Percentiles rank a stretch among this genome's conserved stretches.
phyloP scores from a whole-genome alignment of 805 yeast genomes.

The Candida wancherniae region DNA sequence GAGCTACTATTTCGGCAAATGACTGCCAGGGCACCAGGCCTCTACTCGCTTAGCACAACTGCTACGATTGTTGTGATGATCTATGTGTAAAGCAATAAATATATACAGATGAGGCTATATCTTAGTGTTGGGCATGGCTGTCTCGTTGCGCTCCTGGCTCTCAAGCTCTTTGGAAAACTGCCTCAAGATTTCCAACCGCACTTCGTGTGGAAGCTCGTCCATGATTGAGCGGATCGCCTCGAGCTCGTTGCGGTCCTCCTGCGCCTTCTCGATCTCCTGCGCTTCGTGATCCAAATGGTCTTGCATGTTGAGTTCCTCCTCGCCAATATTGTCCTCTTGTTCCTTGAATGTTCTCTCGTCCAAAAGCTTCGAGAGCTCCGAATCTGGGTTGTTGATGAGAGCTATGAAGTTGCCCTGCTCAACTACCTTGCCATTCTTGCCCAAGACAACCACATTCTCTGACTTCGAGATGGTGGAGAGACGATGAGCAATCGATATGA shows the following conservation, averaged over 20 bases:
- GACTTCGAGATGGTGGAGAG: constrained; percentile 43
- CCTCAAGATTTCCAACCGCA: constrained; percentile 24
- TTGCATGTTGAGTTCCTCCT: constrained; percentile 23
- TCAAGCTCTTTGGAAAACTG: constrained; percentile 23
- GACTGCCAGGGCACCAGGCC: no score
- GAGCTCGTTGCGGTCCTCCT: constrained; percentile 14
- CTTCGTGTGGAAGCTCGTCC: constrained; percentile 34
- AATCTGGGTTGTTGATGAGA: constrained; percentile 36
- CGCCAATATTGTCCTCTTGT: constrained; percentile 19
- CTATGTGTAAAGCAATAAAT: no score
- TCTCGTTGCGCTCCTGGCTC: constrained; percentile 8
- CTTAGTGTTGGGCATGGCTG: constrained; percentile 5
- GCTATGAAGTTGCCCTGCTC: constrained; percentile 38
- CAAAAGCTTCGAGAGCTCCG: constrained; percentile 38
- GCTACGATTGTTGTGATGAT: no score
- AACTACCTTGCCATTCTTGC: constrained; percentile 37
- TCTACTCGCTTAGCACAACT: no score
- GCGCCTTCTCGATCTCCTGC: constrained; percentile 18
- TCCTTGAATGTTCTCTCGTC: constrained; percentile 30
- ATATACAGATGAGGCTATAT: no score
- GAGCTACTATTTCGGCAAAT: no score
- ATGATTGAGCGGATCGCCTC: constrained; percentile 28
- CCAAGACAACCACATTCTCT: constrained; percentile 39
- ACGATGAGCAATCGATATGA: constrained; percentile 42
- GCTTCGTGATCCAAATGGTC: constrained; percentile 24